phyloP scores from a whole-genome alignment of 2,329 filamentous ascomycete genomes.

The Calonectria pteridis region DNA sequence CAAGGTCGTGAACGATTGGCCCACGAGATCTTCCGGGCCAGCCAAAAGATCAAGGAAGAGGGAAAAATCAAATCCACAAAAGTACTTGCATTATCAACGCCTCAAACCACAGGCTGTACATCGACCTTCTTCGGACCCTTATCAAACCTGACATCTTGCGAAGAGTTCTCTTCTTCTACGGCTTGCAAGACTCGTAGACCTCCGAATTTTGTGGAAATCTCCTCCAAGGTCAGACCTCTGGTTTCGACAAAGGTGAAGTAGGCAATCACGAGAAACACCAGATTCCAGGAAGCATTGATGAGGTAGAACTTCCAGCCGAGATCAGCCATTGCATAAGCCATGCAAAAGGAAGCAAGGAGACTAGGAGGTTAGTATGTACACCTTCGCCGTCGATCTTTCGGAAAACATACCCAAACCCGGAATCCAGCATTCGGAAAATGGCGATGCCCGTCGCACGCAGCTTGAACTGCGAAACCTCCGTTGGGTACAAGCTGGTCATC shows the following conservation, averaged over 20 bases:
- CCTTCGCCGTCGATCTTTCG: neutral
- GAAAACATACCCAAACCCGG: slow-evolving; percentile 43
- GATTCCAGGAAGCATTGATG: slow-evolving; percentile 47
- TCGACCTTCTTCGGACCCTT: neutral
- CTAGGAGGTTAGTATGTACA: slow-evolving; percentile 17
- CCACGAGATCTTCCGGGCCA: neutral
- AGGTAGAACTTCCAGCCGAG: slow-evolving; percentile 49
- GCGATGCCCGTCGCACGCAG: slow-evolving; percentile 48
- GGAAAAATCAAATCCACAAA: neutral
- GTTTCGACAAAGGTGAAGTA: slow-evolving; percentile 47
- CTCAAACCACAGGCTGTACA: neutral
- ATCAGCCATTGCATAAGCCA: slow-evolving; percentile 46
- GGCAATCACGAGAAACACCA: slow-evolving; percentile 41
- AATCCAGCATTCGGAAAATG: slow-evolving; percentile 45
- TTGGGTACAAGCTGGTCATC: slow-evolving; percentile 49
- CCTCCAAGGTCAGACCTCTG: slow-evolving; percentile 45
- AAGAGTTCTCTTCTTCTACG: neutral
- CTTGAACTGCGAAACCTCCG: slow-evolving; percentile 49
- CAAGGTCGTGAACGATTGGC: neutral
- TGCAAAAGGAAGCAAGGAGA: slow-evolving; percentile 43
- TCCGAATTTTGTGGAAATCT: slow-evolving; percentile 45
- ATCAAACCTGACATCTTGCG: neutral
- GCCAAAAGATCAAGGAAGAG: neutral
- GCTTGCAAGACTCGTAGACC: slow-evolving; percentile 6
- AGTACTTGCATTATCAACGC: neutral